Percentiles rank a stretch among this genome's conserved stretches.
phyloP scores from a whole-genome alignment of 257 asterid genomes.

The Forsythia suspensa region DNA sequence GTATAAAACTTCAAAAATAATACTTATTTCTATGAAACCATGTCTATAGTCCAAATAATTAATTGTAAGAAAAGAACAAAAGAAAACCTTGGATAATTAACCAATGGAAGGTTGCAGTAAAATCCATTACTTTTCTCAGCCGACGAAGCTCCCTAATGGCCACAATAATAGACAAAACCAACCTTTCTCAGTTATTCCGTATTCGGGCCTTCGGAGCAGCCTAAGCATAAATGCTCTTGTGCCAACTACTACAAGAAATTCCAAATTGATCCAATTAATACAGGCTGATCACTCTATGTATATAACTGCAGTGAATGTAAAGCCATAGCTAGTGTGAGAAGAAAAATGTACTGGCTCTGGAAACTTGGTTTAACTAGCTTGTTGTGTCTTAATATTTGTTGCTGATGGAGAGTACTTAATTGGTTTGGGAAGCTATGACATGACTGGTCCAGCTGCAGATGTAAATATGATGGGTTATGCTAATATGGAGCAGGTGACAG shows the following conservation, averaged over 20 bases:
- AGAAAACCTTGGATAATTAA: background rate
- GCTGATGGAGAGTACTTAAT: slow-evolving; percentile 46
- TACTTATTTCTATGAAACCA: background rate
- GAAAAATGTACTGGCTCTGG: slow-evolving; percentile 26
- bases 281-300: background rate
- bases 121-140: background rate
- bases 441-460: slow-evolving; percentile 75
- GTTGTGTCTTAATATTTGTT: background rate
- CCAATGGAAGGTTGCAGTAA: too few species aligned
- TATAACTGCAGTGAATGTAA: background rate
- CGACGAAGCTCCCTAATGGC: slow-evolving; percentile 16
- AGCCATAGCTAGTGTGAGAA: background rate
- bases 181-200: background rate
- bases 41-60: background rate
- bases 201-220: slow-evolving; percentile 25
- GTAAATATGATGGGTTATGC: slow-evolving; percentile 78
- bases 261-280: background rate
- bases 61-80: background rate
- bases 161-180: slow-evolving; percentile 27
- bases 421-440: slow-evolving; percentile 65
- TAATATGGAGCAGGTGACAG: slow-evolving; percentile 49
- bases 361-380: background rate
- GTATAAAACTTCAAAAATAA: too few species aligned
- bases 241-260: slow-evolving; percentile 21
- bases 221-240: slow-evolving; percentile 28